Evolutionary conservation across 371 early-diverging fungal species (phyloP).

Genomic region (Basidiobolus meristosporus): DNA sequence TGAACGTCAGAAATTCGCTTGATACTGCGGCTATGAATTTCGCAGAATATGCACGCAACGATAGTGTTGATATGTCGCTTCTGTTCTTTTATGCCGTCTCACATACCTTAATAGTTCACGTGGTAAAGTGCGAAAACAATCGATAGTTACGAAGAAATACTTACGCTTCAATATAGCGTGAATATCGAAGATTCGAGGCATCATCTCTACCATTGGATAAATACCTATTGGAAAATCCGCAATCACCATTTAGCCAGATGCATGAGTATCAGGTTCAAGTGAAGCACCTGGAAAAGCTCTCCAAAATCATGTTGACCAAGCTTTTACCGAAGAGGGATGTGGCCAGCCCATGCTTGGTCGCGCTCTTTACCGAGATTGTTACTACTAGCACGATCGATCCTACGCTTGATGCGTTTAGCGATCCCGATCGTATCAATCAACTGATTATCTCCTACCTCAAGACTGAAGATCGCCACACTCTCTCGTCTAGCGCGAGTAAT

Average conservation of each 20-base stretch:
- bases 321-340: background rate
- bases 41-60: background rate
- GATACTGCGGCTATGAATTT: background rate
- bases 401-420: background rate
- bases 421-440: background rate
- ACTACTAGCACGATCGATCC: background rate
- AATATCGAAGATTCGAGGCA: background rate
- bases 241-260: background rate
- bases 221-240: background rate
- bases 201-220: background rate
- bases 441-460: background rate
- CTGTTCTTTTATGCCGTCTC: background rate
- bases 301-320: background rate
- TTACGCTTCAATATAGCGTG: background rate
- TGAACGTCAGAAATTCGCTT: background rate
- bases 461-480: background rate
- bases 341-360: background rate
- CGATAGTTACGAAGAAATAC: too few species aligned
- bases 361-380: background rate
- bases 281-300: background rate
- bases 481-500: background rate
- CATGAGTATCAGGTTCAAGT: background rate
- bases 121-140: background rate
- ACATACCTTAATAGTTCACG: background rate
- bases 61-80: background rate